Conservation (phyloP, 148 eudicot genomes). For the Camellia sinensis region DNA sequence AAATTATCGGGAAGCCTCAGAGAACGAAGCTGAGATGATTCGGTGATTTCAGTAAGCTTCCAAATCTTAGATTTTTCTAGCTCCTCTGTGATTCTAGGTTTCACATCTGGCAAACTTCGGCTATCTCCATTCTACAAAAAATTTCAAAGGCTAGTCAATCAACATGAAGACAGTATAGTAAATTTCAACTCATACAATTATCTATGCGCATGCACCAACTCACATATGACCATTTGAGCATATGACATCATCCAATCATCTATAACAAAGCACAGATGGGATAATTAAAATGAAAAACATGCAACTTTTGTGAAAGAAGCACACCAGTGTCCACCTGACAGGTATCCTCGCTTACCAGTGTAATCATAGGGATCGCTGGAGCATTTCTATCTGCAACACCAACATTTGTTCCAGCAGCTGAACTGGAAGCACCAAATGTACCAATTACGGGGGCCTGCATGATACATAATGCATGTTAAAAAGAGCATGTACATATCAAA, state of each 20-base stretch:
- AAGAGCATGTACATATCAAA: not conserved
- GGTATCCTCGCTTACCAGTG: constrained; percentile 26
- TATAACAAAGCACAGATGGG: not conserved
- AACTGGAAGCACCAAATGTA: constrained; percentile 33
- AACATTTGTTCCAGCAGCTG: constrained; percentile 37
- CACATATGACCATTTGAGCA: not conserved
- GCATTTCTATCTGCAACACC: constrained; percentile 34
- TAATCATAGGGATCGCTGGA: constrained; percentile 30
- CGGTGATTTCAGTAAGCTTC: constrained; percentile 48
- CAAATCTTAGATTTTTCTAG: constrained; percentile 40
- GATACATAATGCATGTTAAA: not conserved
- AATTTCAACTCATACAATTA: not conserved
- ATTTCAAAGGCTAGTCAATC: not conserved
- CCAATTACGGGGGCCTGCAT: constrained; percentile 37
- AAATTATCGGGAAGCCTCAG: constrained; percentile 57
- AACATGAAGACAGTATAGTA: not conserved
- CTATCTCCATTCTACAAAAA: constrained; percentile 39
- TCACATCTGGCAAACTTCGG: constrained; percentile 32
- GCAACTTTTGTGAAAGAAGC: not conserved
- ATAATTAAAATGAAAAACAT: not conserved
- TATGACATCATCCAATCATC: not conserved
- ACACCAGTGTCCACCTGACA: not conserved
- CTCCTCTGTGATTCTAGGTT: constrained; percentile 35
- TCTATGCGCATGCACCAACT: not conserved
- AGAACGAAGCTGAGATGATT: constrained; percentile 46